A percentile compares a stretch with the other conserved stretches of the same genome.
Conservation (phyloP, 2,329 filamentous ascomycete genomes). For the Scorias spongiosa region DNA sequence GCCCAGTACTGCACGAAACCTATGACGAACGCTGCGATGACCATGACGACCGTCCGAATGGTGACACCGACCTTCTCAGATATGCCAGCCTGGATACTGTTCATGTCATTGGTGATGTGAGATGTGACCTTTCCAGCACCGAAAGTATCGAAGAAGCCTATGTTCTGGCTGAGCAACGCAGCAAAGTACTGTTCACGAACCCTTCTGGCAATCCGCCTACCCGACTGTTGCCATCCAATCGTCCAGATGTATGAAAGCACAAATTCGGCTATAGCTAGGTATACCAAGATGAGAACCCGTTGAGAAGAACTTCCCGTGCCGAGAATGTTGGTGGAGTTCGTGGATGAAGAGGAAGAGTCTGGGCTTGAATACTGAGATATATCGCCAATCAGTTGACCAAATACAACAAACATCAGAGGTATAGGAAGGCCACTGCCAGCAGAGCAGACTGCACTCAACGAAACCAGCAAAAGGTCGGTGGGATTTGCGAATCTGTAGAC, state of each 20-base stretch:
- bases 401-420: conserved; percentile 35
- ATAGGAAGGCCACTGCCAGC: conserved; percentile 11
- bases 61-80: conserved; percentile 72
- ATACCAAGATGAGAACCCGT: conserved; percentile 66
- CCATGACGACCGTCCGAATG: conserved; percentile 57
- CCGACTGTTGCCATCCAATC: conserved; percentile 62
- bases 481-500: conserved; percentile 24
- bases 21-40: conserved; percentile 72
- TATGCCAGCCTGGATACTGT: conserved; percentile 77
- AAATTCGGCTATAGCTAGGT: conserved; percentile 66
- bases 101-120: conserved; percentile 79
- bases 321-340: conserved; percentile 39
- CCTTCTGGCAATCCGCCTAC: conserved; percentile 26
- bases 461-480: conserved; percentile 22
- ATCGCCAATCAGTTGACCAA: conserved; percentile 54
- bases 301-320: conserved; percentile 37
- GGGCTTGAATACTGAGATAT: conserved; percentile 49
- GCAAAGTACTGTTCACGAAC: conserved; percentile 61
- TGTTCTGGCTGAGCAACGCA: conserved; percentile 70
- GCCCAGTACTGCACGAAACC: conserved; percentile 84
- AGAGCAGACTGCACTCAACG: conserved; percentile 16
- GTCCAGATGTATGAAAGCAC: conserved; percentile 61
- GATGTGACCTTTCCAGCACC: conserved; percentile 83
- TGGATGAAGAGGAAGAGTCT: conserved; percentile 4
- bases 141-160: conserved; percentile 78